Conservation (phyloP, 768 basidiomycete genomes). For the Pleurotus platypus region DNA sequence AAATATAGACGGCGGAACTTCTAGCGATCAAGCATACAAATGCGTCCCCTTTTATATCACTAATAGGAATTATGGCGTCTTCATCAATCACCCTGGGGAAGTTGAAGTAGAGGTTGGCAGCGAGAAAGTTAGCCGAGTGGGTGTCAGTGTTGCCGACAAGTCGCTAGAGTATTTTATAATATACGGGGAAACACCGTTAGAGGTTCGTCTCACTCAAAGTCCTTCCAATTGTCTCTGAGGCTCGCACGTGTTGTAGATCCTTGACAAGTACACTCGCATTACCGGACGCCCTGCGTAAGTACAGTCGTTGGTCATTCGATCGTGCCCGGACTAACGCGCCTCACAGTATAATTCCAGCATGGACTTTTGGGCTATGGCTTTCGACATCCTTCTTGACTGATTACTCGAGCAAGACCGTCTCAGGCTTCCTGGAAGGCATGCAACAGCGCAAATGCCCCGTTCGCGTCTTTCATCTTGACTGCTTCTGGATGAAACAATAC, state of each 20-base stretch:
- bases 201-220: constrained; percentile 32
- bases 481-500: constrained; percentile 75
- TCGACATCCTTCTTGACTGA: constrained; percentile 75
- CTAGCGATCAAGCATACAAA: constrained; percentile 65
- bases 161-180: constrained; percentile 70
- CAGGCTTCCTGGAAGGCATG: constrained; percentile 71
- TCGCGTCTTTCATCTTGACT: constrained; percentile 73
- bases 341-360: constrained; percentile 58
- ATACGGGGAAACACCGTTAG: constrained; percentile 62
- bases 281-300: constrained; percentile 60
- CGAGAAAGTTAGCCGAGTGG: constrained; percentile 63
- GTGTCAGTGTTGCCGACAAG: constrained; percentile 59
- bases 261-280: constrained; percentile 58
- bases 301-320: constrained; percentile 15
- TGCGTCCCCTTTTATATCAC: constrained; percentile 69
- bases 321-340: constrained; percentile 11
- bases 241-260: constrained; percentile 34
- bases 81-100: constrained; percentile 74
- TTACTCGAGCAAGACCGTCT: constrained; percentile 66
- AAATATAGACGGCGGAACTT: constrained; percentile 61
- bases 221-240: not conserved
- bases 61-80: constrained; percentile 69
- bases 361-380: constrained; percentile 78
- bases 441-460: constrained; percentile 56
- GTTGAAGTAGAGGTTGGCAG: constrained; percentile 73